A percentile compares a stretch with the other conserved stretches of the same genome.
phyloP scores from a whole-genome alignment of 2,329 filamentous ascomycete genomes.

The Stromatinia cepivora region DNA sequence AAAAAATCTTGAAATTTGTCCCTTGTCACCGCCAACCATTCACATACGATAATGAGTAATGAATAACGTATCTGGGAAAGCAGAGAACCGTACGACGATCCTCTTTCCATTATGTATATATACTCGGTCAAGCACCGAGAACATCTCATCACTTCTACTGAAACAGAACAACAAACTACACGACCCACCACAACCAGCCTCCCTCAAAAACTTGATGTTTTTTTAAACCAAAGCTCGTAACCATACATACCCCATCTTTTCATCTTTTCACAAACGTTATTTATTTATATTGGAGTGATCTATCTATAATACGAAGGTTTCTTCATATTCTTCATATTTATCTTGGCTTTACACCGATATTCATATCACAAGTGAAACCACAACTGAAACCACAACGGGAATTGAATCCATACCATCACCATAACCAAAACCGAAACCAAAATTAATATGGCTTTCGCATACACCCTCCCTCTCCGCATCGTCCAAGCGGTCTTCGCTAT shows the following conservation, averaged over 20 bases:
- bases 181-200: not conserved
- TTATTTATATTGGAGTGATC: slow-evolving; percentile 4
- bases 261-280: not conserved
- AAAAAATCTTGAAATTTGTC: slow-evolving; percentile 10
- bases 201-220: not conserved
- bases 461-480: slow-evolving; percentile 60
- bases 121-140: slow-evolving; percentile 20
- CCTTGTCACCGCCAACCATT: slow-evolving; percentile 18
- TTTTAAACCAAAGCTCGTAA: not conserved
- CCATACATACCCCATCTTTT: slow-evolving; percentile 6
- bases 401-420: too few relatives aligned
- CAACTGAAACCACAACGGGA: too few relatives aligned
- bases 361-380: not conserved
- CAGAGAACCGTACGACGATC: not conserved
- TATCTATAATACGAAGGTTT: not conserved
- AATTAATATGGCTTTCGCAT: slow-evolving; percentile 48
- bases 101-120: slow-evolving; percentile 11
- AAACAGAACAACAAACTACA: slow-evolving; percentile 19
- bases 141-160: not conserved
- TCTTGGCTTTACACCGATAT: not conserved
- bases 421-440: not conserved
- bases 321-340: not conserved
- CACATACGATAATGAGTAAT: not conserved
- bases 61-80: not conserved
- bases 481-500: slow-evolving; percentile 68